Base-by-base conservation (phyloP, 768 basidiomycete species). In the Royoungia palumana region DNA sequence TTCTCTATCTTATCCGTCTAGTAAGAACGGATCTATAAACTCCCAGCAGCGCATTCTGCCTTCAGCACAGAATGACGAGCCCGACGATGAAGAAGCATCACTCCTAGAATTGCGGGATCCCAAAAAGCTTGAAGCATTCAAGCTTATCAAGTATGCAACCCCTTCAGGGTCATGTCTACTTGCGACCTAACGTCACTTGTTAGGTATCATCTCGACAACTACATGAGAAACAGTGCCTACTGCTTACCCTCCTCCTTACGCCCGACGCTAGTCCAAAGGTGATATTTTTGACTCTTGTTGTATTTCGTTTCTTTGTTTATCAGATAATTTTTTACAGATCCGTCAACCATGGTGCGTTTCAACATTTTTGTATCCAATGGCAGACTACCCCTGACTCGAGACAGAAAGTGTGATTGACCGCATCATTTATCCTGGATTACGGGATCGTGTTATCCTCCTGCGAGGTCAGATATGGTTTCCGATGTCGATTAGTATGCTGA, bases 151-250 rank as follows among this genome's bases (percentile, higher is more conserved):
- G 89, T 89, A 59, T 13, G 81, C 68, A 32, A 19, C 35, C 16
- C 4, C 47, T 21, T 44, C 39, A 17, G 12, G 21, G 27, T 10
- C 20, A 14, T 35, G n/a, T 34, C n/a, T 6, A 10, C 32, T 41
- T 46, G 32, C 22, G 35, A 39, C 36, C 55, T 17, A 54, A 38
- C 9, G 37, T 37, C 25, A 25, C 21, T 37, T 22, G 38, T 10
- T 43, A 91, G 90, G 51, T 94, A 95, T 67, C 94, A 97, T 62
- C 75, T 97, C 41, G 88, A 93, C 57, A 95, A 95, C 59, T 93
- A 83, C 65, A 86, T 83, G 62, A 75, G 87, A 52, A 94, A 94
- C 59, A 84, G 83, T 35, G 78, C 80, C 11, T 97, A 97, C 63
- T 89, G 87, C 60, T 73, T 97, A 6, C 94, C 94, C 1, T 81